These are phyloP conservation scores for Akanthomyces uredinophilus DNA, from an alignment of 2,329 filamentous ascomycete species.

Conservation along the genomic window DNA sequence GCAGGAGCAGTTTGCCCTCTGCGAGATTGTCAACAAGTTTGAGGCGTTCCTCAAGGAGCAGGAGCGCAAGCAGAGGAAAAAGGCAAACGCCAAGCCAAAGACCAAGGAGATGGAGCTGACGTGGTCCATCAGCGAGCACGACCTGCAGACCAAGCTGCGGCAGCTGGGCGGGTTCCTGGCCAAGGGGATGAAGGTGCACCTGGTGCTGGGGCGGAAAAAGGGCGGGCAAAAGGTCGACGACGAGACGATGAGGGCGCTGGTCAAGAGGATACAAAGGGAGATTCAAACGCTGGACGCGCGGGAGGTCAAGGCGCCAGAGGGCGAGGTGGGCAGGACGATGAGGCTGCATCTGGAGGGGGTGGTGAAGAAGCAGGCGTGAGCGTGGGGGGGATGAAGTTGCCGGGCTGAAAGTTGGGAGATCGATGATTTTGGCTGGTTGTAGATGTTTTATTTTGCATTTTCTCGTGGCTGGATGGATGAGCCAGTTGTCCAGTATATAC, in stretches of 20 bases:
- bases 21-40: constrained; percentile 61
- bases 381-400: not conserved
- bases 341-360: constrained; percentile 38
- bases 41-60: constrained; percentile 40
- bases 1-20: constrained; percentile 49
- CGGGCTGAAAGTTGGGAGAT: not conserved
- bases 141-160: constrained; percentile 66
- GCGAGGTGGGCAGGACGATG: constrained; percentile 38
- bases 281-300: constrained; percentile 33
- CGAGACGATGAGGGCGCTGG: constrained; percentile 56
- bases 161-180: constrained; percentile 63
- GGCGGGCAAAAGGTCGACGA: constrained; percentile 52
- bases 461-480: not conserved
- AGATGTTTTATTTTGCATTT: not conserved
- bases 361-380: constrained; percentile 15
- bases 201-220: constrained; percentile 64
- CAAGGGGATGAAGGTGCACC: constrained; percentile 71
- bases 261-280: constrained; percentile 37
- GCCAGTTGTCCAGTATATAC: not conserved
- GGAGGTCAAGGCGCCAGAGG: constrained; percentile 42
- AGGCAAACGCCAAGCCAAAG: constrained; percentile 36
- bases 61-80: constrained; percentile 40
- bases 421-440: not conserved
- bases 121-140: constrained; percentile 76
- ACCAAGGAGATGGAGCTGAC: constrained; percentile 81